phyloP scores from a whole-genome alignment of 495 filamentous ascomycete species.

The Bryoglossum gracile region DNA sequence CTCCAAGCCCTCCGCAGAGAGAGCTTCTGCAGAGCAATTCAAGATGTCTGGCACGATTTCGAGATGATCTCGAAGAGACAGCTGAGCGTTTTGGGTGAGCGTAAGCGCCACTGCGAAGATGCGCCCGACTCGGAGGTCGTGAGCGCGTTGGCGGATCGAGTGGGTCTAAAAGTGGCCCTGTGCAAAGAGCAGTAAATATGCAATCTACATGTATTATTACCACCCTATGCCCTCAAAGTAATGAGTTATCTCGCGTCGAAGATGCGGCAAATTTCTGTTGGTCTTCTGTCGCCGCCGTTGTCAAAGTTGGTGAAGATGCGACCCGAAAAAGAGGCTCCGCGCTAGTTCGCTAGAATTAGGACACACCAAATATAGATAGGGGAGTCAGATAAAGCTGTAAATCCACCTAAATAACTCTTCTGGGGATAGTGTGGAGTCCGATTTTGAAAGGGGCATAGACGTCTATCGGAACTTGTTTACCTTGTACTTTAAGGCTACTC shows the following conservation, averaged over 20 bases:
- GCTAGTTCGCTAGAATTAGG: too few relatives aligned
- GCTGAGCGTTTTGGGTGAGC: slow-evolving; percentile 15
- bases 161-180: slow-evolving; percentile 1
- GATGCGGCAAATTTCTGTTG: too few relatives aligned
- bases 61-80: slow-evolving; percentile 22
- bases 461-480: too few relatives aligned
- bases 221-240: background rate
- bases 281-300: slow-evolving; percentile 1
- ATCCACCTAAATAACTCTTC: too few relatives aligned
- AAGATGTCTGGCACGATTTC: slow-evolving; percentile 20
- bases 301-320: background rate
- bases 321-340: background rate
- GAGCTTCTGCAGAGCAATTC: slow-evolving; percentile 18
- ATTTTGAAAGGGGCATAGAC: too few relatives aligned
- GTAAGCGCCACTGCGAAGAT: slow-evolving; percentile 23
- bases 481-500: too few relatives aligned
- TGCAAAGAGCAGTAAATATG: slow-evolving; percentile 3
- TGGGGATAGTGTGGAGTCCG: too few relatives aligned
- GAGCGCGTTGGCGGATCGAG: slow-evolving; percentile 1
- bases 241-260: background rate
- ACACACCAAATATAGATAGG: too few relatives aligned
- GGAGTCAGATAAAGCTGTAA: too few relatives aligned
- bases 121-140: slow-evolving; percentile 20
- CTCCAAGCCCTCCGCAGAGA: slow-evolving; percentile 29
- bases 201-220: slow-evolving; percentile 10